These are phyloP conservation scores for Cladobotryum mycophilum DNA, from an alignment of 2,329 filamentous ascomycete genomes.

Conservation along the genomic window DNA sequence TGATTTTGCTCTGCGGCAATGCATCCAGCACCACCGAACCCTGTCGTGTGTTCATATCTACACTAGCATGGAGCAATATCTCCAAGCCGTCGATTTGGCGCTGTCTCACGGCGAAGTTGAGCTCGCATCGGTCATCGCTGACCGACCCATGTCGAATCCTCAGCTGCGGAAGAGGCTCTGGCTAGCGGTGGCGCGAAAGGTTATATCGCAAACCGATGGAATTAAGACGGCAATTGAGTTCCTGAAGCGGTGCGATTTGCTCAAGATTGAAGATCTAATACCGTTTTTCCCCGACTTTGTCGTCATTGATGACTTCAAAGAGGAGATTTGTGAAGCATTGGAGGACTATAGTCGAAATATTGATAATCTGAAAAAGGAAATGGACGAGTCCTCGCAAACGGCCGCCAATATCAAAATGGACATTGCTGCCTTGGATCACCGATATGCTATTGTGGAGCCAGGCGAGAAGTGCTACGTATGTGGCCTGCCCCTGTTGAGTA, in stretches of 20 bases:
- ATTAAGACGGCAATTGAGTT: conserved; percentile 95
- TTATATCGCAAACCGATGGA: conserved; percentile 77
- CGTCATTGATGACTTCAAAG: conserved; percentile 98
- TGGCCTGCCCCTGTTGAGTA: conserved; percentile 73
- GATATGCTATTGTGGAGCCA: conserved; percentile 94
- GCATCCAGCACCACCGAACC: conserved; percentile 89
- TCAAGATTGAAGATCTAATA: conserved; percentile 93
- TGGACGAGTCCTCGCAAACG: conserved; percentile 89
- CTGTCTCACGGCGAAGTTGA: conserved; percentile 86
- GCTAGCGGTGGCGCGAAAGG: conserved; percentile 90
- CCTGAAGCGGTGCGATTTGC: conserved; percentile 79
- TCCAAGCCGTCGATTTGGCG: conserved; percentile 87
- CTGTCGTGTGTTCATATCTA: conserved; percentile 97
- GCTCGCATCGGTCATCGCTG: conserved; percentile 81
- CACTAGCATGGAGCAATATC: conserved; percentile 90
- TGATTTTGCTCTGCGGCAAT: conserved; percentile 91
- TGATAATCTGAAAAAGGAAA: conserved; percentile 80
- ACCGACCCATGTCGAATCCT: conserved; percentile 72
- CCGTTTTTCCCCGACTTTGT: conserved; percentile 99
- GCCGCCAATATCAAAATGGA: conserved; percentile 87
- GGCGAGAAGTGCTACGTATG: conserved; percentile 93
- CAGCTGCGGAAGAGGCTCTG: conserved; percentile 86
- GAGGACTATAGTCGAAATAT: conserved; percentile 93
- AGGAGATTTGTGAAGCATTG: conserved; percentile 89
- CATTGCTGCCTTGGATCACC: conserved; percentile 75